Conservation (phyloP, 2,329 filamentous ascomycete species). For the Fusarium tuaranense region DNA sequence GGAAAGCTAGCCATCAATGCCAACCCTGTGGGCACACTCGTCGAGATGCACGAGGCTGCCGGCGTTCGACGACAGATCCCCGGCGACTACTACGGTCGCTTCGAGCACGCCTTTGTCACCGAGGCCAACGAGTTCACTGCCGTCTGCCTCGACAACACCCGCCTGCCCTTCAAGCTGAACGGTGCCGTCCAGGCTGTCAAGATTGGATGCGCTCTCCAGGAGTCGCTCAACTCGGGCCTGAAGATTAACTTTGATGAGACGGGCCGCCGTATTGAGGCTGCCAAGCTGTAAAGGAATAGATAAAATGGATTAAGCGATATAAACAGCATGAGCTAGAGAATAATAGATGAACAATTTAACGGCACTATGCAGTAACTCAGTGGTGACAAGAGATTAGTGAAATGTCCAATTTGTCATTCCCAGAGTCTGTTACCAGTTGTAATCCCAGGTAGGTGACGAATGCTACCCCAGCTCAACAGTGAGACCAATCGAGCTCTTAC, state of each 20-base stretch:
- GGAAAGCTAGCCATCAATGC: slow-evolving; percentile 73
- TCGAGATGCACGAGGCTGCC: slow-evolving; percentile 65
- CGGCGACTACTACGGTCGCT: slow-evolving; percentile 71
- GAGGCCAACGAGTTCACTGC: slow-evolving; percentile 75
- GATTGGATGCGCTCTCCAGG: slow-evolving; percentile 72
- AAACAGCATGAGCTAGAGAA: slow-evolving; percentile 15
- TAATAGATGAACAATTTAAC: not conserved
- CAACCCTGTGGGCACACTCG: slow-evolving; percentile 65
- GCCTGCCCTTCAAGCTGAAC: slow-evolving; percentile 66
- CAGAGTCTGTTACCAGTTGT: not conserved
- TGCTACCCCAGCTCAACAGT: too few relatives aligned
- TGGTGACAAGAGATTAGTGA: not conserved
- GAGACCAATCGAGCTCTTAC: not conserved
- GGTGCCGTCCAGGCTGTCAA: slow-evolving; percentile 70
- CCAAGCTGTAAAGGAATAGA: slow-evolving; percentile 35
- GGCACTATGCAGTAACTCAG: not conserved
- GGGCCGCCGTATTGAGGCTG: slow-evolving; percentile 40
- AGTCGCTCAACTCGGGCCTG: slow-evolving; percentile 65
- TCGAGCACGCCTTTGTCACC: slow-evolving; percentile 71
- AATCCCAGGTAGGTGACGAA: not conserved
- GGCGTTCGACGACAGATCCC: slow-evolving; percentile 69
- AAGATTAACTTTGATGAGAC: slow-evolving; percentile 70
- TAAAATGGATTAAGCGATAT: not conserved
- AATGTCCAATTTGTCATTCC: not conserved
- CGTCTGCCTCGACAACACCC: slow-evolving; percentile 66